Base-by-base conservation (phyloP, 371 early-diverging fungal species). In the Mortierella polycephala region DNA sequence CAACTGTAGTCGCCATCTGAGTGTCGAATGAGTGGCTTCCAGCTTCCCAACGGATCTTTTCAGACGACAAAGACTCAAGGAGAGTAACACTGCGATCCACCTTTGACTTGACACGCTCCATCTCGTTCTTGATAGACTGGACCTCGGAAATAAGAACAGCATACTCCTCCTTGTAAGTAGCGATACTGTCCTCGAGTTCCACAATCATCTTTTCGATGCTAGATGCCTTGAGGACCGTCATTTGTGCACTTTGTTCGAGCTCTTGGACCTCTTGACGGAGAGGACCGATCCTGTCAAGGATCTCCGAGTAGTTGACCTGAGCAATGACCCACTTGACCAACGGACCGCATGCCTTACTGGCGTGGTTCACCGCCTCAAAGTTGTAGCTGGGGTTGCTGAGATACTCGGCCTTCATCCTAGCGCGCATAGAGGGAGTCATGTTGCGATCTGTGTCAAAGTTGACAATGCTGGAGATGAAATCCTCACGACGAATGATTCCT, bases 331-430 rank as follows among this genome's bases (percentile, higher is more conserved):
- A 99, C 77, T 96, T 91, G 61, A 96, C 98, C 30, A 99, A 83
- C 16, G 99, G 98, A 39, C 98, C 99, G 83, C 99, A 99, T 0
- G 99, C 99, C 83, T 96, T 96, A 79, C 95, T 94, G n/a, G 99
- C 99, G 64, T 96, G 95, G 83, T 96, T 96, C 41, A 99, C 96
- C 0, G 87, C 81, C 62, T 99, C 99, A 76, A 94, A 97, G 83
- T 96, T 96, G 80, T 90, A 99, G 63, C 89, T 88, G 51, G 97
- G 93, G 62, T 96, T 91, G 74, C 73, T 85, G 55, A 98, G 76
- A 83, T 91, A 99, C 46, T 89, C 89, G 45, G 85, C 82, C 30
- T 85, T 89, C 87, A 97, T 94, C 65, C 89, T 90, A 30, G 95
- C 92, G 18, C 96, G 91, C 67, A 96, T 82, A 9, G 83, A 57